Evolutionary conservation across 176 grass and related monocot species (phyloP), one percentile per base, ranked within the genome.

Genomic region (Oryza nivara): DNA sequence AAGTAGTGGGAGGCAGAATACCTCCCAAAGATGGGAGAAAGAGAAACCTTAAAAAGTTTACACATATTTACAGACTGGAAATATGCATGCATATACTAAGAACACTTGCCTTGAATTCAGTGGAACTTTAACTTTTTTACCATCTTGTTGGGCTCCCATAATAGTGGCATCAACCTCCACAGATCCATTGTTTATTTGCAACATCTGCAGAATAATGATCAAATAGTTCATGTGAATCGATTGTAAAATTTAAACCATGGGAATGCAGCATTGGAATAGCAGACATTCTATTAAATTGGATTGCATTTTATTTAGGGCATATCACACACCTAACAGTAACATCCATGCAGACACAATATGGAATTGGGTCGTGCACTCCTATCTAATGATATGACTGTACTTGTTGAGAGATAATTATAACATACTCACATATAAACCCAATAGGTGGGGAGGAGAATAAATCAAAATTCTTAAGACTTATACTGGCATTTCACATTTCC

Each of bases 91-190:
- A 83, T 41, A 69, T 45, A 81, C 15, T 41, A 68, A 80, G 74
- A 71, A 46, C 40, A 72, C 38, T 65, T 80, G 86, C 96, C 96
- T 98, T 12, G 91, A 98, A 92, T 98, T 98, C 40, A 95, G 76
- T 82, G 96, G 96, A 93, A 98, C 80, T 73, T 98, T 98, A 28
- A 93, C 83, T 80, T 90, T 98, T 88, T 93, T 98, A 3, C 89
- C 84, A 77, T 98, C 93, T 89, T 98, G 89, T 69, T 93, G 92
- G 26, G 54, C 51, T 79, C 96, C 93, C 91, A 98, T 95, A 41
- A 98, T 83, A 85, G 78, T 88, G 8, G 87, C 45, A 85, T 98
- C 96, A 65, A 98, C 88, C 88, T 98, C 96, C 58, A 98, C 96
- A 76, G 91, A 89, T 56, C 96, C 96, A 36, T 95, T 98, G 83